Conservation (phyloP, 108 stramenopile species). For the Nitzschia palea region DNA sequence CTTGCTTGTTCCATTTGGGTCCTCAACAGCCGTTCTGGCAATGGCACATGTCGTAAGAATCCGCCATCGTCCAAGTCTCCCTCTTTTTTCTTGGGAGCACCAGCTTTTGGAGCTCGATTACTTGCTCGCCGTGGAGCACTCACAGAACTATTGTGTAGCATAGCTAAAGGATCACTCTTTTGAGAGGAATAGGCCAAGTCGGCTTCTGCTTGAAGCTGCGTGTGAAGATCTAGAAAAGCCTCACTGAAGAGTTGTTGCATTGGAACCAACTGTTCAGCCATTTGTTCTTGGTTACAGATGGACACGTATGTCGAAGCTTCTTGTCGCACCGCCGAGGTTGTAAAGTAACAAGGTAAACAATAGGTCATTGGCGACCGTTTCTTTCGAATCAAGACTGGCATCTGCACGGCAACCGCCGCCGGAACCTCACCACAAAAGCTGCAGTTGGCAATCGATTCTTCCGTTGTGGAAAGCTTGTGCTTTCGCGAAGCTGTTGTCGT, state of each 20-base stretch:
- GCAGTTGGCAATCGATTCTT: constrained; percentile 10
- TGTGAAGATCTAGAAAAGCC: constrained; percentile 62
- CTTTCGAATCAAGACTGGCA: constrained; percentile 24
- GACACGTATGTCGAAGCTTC: constrained; percentile 35
- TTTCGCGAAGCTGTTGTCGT: too few relatives aligned
- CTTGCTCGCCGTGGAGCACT: constrained; percentile 29
- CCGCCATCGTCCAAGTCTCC: constrained; percentile 52
- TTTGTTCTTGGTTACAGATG: constrained; percentile 34
- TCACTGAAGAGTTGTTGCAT: constrained; percentile 73
- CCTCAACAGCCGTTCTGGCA: constrained; percentile 49
- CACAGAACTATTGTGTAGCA: constrained; percentile 33
- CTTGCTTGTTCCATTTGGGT: constrained; percentile 30
- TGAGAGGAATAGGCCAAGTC: constrained; percentile 49
- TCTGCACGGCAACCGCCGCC: constrained; percentile 20
- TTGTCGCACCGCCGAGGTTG: constrained; percentile 58
- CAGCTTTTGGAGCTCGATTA: constrained; percentile 20
- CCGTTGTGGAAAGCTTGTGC: neutral
- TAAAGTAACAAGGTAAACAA: constrained; percentile 76
- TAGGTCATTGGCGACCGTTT: constrained; percentile 29
- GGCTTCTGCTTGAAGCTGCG: constrained; percentile 58
- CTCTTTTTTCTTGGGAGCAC: constrained; percentile 11
- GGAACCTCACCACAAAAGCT: constrained; percentile 33
- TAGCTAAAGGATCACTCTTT: constrained; percentile 29
- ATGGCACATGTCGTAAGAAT: constrained; percentile 48
- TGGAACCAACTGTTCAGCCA: constrained; percentile 51